Evolutionary conservation across 257 asterid genomes (phyloP).

Genomic region (Echites panduratus): DNA sequence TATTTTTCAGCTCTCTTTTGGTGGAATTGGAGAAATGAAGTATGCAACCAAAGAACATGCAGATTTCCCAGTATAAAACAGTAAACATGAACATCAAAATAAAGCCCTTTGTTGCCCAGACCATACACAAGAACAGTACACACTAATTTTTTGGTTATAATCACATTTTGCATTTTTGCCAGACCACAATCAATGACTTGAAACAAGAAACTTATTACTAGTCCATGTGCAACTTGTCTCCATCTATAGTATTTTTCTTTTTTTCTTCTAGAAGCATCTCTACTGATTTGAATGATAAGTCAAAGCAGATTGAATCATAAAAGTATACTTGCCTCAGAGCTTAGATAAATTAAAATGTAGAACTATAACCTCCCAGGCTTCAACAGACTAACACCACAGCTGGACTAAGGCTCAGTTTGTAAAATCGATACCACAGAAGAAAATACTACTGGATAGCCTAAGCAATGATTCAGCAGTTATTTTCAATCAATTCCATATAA

Average conservation of each 20-base stretch:
- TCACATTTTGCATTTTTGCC: neutral
- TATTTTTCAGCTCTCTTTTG: neutral
- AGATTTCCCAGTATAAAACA: neutral
- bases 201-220: neutral
- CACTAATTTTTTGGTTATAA: neutral
- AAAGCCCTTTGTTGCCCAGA: neutral
- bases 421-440: neutral
- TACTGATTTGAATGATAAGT: neutral
- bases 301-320: neutral
- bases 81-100: neutral
- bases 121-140: neutral
- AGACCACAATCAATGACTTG: neutral
- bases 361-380: neutral
- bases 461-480: neutral
- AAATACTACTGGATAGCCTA: neutral
- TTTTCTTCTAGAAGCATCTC: neutral
- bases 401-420: neutral
- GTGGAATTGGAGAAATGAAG: neutral
- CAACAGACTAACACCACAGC: neutral
- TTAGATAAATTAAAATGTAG: neutral
- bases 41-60: neutral
- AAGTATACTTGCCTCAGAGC: neutral
- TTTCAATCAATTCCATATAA: neutral
- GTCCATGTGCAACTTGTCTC: too few species aligned
- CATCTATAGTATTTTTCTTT: neutral